Evolutionary conservation across 2,329 filamentous ascomycete genomes (phyloP).

Genomic region (Cladophialophora immunda): DNA sequence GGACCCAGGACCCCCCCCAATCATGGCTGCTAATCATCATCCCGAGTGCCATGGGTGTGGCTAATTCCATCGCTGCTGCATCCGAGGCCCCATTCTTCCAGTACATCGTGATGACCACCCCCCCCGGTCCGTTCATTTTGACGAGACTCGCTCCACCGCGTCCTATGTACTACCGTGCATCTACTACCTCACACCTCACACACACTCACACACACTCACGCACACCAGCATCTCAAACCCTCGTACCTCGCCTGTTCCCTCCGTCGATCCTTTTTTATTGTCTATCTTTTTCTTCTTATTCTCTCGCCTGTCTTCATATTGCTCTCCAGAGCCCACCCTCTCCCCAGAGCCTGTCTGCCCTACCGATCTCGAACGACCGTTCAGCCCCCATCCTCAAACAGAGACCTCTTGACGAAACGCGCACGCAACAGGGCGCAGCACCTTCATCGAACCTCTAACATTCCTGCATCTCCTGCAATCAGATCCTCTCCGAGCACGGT

Average conservation of each 20-base stretch:
- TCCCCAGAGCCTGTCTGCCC: not conserved
- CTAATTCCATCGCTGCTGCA: conserved; percentile 22
- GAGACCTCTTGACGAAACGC: conserved; percentile 22
- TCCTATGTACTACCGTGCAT: conserved; percentile 2
- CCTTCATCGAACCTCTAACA: conserved; percentile 19
- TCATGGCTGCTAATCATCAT: conserved; percentile 16
- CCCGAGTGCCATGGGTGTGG: conserved; percentile 13
- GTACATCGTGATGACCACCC: conserved; percentile 11
- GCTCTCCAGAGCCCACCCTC: conserved; percentile 18
- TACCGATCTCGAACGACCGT: conserved; percentile 1
- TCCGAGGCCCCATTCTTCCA: conserved; percentile 19
- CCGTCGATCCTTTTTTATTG: conserved; percentile 26
- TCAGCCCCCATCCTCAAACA: conserved; percentile 10
- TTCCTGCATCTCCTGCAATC: conserved; percentile 19
- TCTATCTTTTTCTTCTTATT: conserved; percentile 22
- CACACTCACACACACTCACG: conserved; percentile 13
- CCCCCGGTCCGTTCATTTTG: conserved; percentile 22
- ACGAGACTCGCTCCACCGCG: conserved; percentile 26
- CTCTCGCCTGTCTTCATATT: conserved; percentile 19
- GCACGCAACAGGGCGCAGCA: conserved; percentile 38
- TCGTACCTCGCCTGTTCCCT: conserved; percentile 15
- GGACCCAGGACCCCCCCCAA: conserved; percentile 29
- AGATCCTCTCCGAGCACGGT: conserved; percentile 2
- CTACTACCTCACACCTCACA: conserved; percentile 18
- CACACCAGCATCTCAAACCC: conserved; percentile 18